Conservation (phyloP, 169 alveolate genomes). For the Eimeria tenella region DNA sequence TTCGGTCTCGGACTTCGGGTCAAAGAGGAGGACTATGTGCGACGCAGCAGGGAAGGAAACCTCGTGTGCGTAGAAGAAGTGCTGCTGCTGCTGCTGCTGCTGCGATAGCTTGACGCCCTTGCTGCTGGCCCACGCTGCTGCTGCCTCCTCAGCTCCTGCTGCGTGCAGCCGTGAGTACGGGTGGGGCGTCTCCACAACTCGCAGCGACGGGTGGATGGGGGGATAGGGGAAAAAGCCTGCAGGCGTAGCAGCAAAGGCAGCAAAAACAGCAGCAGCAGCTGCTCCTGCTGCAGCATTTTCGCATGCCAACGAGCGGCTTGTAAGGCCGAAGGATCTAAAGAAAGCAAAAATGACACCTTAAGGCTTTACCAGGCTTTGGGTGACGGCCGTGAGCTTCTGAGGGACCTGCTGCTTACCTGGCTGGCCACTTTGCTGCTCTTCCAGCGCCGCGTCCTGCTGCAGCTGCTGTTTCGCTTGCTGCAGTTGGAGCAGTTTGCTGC, state of each 20-base stretch:
- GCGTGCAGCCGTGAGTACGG: conserved; percentile 33
- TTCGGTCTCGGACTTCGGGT: conserved; percentile 61
- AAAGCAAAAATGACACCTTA: too few relatives aligned
- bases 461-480: conserved; percentile 11
- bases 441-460: neutral
- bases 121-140: conserved; percentile 73
- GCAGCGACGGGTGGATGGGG: conserved; percentile 47
- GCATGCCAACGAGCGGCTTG: too few relatives aligned
- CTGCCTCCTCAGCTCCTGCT: conserved; percentile 65
- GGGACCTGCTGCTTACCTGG: neutral
- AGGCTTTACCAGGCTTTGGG: too few relatives aligned
- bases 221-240: conserved; percentile 59
- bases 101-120: conserved; percentile 36
- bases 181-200: conserved; percentile 65
- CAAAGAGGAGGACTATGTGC: conserved; percentile 37
- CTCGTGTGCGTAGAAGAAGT: conserved; percentile 36
- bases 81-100: conserved; percentile 62
- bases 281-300: neutral
- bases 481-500: conserved; percentile 19
- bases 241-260: neutral
- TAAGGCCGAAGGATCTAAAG: too few relatives aligned
- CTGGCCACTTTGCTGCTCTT: conserved; percentile 1
- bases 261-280: neutral
- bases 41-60: conserved; percentile 48
- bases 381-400: too few relatives aligned